These are phyloP conservation scores for Silene uniflora DNA, from an alignment of 148 eudicot genomes.

Conservation along the genomic window DNA sequence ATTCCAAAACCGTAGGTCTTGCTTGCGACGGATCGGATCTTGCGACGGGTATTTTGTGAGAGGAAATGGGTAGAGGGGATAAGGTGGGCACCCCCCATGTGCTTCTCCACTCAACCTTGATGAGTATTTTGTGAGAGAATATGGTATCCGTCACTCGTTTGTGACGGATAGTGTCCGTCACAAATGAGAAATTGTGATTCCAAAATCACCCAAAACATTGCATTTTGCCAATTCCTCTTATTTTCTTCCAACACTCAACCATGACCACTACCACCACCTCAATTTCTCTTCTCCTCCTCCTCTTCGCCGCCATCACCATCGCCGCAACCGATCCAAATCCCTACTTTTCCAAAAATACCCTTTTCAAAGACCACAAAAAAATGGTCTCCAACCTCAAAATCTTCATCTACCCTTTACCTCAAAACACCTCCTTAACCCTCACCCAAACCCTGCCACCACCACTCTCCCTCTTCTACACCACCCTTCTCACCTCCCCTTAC, in stretches of 20 bases:
- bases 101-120: no score
- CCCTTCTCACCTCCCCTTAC: conserved; percentile 48
- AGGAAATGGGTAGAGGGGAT: no score
- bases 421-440: conserved; percentile 1
- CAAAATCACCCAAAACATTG: not conserved
- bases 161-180: no score
- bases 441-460: conserved; percentile 33
- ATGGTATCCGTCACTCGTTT: no score
- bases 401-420: conserved; percentile 44
- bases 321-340: conserved; percentile 24
- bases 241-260: not conserved
- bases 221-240: not conserved
- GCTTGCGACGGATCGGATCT: no score
- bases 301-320: conserved; percentile 15
- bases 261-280: not conserved
- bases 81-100: no score
- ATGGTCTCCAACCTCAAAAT: conserved; percentile 62
- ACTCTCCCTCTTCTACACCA: conserved; percentile 43
- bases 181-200: no score
- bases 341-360: conserved; percentile 49
- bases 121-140: no score
- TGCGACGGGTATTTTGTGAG: no score
- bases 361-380: conserved; percentile 45
- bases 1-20: no score
- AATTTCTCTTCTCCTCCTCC: conserved; percentile 24